Percentiles rank a stretch among this genome's conserved stretches.
phyloP scores from a whole-genome alignment of 2,329 filamentous ascomycete species.

The Alternaria gansuensis region DNA sequence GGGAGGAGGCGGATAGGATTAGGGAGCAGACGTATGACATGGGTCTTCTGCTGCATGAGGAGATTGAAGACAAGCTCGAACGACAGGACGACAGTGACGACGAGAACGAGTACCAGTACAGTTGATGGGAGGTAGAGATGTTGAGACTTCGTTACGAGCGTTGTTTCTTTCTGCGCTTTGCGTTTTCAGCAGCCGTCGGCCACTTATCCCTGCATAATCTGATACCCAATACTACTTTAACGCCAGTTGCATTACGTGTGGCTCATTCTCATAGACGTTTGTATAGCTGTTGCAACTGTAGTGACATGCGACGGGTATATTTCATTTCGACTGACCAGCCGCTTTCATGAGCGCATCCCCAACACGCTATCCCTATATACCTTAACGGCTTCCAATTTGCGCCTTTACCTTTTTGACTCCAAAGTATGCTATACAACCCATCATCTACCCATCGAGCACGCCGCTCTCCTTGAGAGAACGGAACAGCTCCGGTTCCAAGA shows the following conservation, averaged over 20 bases:
- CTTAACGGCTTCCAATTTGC: slow-evolving; percentile 9
- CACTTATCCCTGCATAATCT: neutral
- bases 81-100: slow-evolving; percentile 27
- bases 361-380: slow-evolving; percentile 6
- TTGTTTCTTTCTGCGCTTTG: neutral
- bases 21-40: slow-evolving; percentile 72
- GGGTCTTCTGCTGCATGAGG: slow-evolving; percentile 73
- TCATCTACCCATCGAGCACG: slow-evolving; percentile 70
- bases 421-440: slow-evolving; percentile 24
- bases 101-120: slow-evolving; percentile 27
- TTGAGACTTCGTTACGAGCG: neutral
- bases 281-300: neutral
- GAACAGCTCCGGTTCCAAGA: slow-evolving; percentile 94
- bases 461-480: slow-evolving; percentile 87
- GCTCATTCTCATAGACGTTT: neutral
- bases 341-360: neutral
- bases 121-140: neutral
- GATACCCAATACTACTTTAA: slow-evolving; percentile 1
- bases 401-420: slow-evolving; percentile 21
- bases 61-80: slow-evolving; percentile 62
- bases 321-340: slow-evolving; percentile 10
- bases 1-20: slow-evolving; percentile 62
- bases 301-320: slow-evolving; percentile 15
- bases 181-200: neutral
- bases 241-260: neutral